Conservation (phyloP, 805 yeast genomes). For the Ogataea henricii region DNA sequence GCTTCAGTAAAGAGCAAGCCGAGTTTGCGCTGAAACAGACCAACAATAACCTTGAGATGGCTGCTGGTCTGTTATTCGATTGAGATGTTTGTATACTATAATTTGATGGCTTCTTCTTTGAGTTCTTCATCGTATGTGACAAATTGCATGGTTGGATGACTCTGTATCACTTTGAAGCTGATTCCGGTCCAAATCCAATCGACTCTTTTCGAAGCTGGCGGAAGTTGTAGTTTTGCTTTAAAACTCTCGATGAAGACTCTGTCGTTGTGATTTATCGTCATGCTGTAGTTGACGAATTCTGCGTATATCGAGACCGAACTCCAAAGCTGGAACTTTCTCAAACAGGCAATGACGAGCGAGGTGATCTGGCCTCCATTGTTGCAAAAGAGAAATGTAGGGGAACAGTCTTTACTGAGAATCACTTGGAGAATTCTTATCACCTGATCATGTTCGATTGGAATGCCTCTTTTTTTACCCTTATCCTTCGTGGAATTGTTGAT, state of each 20-base stretch:
- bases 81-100: conserved; percentile 8
- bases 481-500: conserved; percentile 61
- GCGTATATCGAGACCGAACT: conserved; percentile 82
- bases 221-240: conserved; percentile 61
- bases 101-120: conserved; percentile 21
- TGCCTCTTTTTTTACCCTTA: conserved; percentile 80
- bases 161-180: conserved; percentile 55
- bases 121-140: conserved; percentile 23
- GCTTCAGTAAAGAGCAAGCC: conserved; percentile 69
- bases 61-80: conserved; percentile 74
- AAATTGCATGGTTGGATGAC: conserved; percentile 52
- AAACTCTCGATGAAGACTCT: conserved; percentile 82
- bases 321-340: conserved; percentile 85
- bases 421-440: conserved; percentile 62
- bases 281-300: conserved; percentile 78
- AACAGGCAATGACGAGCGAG: conserved; percentile 80
- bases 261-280: conserved; percentile 80
- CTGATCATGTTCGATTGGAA: conserved; percentile 70
- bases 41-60: conserved; percentile 79
- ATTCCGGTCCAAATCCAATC: conserved; percentile 71
- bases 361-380: conserved; percentile 88
- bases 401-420: conserved; percentile 56
- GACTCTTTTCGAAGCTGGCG: conserved; percentile 42
- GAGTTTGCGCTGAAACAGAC: conserved; percentile 64
- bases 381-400: conserved; percentile 85